phyloP scores from a whole-genome alignment of 805 yeast species.

The Candida orba region DNA sequence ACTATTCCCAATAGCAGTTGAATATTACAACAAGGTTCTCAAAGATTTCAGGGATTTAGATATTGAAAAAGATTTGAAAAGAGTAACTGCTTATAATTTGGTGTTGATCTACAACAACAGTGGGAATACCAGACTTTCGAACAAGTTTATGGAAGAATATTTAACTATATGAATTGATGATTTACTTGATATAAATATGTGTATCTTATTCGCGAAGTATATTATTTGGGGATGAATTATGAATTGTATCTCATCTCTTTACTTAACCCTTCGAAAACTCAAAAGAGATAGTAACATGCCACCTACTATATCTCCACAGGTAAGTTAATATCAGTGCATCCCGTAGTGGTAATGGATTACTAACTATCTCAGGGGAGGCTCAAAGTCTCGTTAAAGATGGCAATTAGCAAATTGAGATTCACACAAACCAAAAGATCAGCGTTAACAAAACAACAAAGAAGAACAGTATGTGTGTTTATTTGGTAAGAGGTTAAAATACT shows the following conservation, averaged over 20 bases:
- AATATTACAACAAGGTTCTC: constrained; percentile 62
- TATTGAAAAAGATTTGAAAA: constrained; percentile 52
- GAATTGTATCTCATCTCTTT: not conserved
- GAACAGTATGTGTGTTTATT: constrained; percentile 28
- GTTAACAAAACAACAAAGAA: constrained; percentile 64
- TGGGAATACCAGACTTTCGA: constrained; percentile 65
- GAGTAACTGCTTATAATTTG: constrained; percentile 83
- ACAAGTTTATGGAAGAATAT: constrained; percentile 56
- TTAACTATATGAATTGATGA: constrained; percentile 27
- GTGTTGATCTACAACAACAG: constrained; percentile 65
- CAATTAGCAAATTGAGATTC: constrained; percentile 59
- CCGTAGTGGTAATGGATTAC: not conserved
- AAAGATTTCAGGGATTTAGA: constrained; percentile 31
- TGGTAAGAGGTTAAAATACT: not conserved
- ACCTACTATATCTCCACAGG: constrained; percentile 24
- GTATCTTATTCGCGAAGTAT: not conserved
- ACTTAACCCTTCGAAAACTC: not conserved
- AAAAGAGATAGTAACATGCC: constrained; percentile 15
- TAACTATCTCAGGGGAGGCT: constrained; percentile 19
- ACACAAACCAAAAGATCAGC: constrained; percentile 67
- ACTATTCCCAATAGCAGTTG: constrained; percentile 62
- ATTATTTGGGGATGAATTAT: no score
- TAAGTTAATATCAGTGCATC: constrained; percentile 8
- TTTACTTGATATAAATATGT: not conserved
- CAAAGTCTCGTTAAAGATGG: constrained; percentile 44